Evolutionary conservation across 495 filamentous ascomycete genomes (phyloP).

Genomic region (Symbiotaphrina buchneri): DNA sequence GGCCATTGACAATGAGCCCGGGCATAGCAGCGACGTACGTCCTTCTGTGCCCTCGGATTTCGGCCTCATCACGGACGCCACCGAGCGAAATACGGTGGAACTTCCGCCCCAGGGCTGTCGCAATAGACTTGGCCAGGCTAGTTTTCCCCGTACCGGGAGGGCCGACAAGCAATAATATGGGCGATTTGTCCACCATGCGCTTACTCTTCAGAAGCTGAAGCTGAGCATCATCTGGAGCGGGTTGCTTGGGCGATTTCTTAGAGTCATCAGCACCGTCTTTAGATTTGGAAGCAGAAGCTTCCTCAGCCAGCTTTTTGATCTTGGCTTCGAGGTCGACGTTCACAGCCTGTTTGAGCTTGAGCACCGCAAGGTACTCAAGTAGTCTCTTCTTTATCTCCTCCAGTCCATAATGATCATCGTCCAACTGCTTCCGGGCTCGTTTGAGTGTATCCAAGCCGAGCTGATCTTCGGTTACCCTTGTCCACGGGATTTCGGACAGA

Average conservation of each 20-base stretch:
- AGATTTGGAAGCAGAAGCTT: conserved; percentile 26
- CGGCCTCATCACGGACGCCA: conserved; percentile 88
- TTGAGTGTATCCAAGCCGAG: conserved; percentile 63
- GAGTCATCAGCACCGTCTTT: conserved; percentile 16
- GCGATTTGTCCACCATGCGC: conserved; percentile 75
- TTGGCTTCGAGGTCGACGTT: conserved; percentile 61
- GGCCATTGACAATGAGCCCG: conserved; percentile 75
- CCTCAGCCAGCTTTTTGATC: conserved; percentile 35
- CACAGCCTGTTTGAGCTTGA: conserved; percentile 77
- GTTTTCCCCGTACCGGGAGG: conserved; percentile 96
- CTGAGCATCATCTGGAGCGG: conserved; percentile 28
- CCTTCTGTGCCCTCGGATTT: conserved; percentile 85
- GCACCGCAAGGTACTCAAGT: conserved; percentile 85
- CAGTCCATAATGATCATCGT: conserved; percentile 91
- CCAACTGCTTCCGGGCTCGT: conserved; percentile 68
- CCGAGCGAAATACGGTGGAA: conserved; percentile 96
- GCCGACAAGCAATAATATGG: conserved; percentile 82
- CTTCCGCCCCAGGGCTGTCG: conserved; percentile 75
- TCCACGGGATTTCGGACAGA: conserved; percentile 87
- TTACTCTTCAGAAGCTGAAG: conserved; percentile 47
- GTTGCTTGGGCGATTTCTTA: conserved; percentile 18
- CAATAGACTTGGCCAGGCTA: conserved; percentile 81
- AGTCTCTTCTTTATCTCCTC: conserved; percentile 95
- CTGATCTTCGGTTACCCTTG: conserved; percentile 62
- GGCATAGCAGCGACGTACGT: conserved; percentile 99